Conservation (phyloP, 345 rosid genomes). For the Murraya koenigii region DNA sequence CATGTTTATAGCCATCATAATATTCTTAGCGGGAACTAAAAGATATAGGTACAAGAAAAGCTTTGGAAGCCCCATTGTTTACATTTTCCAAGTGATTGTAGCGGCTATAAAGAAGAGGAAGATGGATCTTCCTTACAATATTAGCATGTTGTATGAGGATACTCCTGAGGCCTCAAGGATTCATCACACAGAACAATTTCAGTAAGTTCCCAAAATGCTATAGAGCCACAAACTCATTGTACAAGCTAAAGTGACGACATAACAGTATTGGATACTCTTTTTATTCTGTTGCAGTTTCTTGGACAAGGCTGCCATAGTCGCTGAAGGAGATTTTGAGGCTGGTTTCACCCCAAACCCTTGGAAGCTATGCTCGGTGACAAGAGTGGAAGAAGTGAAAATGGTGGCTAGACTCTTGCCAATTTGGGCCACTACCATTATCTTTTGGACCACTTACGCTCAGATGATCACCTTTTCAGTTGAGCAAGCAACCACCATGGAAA, state of each 20-base stretch:
- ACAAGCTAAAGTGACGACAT: background rate
- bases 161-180: constrained; percentile 39
- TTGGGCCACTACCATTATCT: constrained; percentile 68
- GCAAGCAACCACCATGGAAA: constrained; percentile 65
- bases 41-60: constrained; percentile 55
- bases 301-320: constrained; percentile 57
- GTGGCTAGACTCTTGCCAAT: constrained; percentile 52
- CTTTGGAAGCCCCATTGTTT: constrained; percentile 57
- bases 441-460: constrained; percentile 65
- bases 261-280: background rate
- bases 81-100: constrained; percentile 47
- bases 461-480: constrained; percentile 68
- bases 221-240: background rate
- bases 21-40: constrained; percentile 46
- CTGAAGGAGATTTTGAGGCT: constrained; percentile 36
- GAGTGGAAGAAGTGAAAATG: constrained; percentile 69
- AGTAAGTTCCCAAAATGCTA: constrained; percentile 21
- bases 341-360: constrained; percentile 42
- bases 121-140: constrained; percentile 28
- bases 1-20: constrained; percentile 40
- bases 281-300: constrained; percentile 31
- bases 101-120: constrained; percentile 47
- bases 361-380: constrained; percentile 55
- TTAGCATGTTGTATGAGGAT: constrained; percentile 40
- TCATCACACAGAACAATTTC: constrained; percentile 44